Evolutionary conservation across 2,329 filamentous ascomycete genomes (phyloP).

Genomic region (Daldinia eschscholtzii): DNA sequence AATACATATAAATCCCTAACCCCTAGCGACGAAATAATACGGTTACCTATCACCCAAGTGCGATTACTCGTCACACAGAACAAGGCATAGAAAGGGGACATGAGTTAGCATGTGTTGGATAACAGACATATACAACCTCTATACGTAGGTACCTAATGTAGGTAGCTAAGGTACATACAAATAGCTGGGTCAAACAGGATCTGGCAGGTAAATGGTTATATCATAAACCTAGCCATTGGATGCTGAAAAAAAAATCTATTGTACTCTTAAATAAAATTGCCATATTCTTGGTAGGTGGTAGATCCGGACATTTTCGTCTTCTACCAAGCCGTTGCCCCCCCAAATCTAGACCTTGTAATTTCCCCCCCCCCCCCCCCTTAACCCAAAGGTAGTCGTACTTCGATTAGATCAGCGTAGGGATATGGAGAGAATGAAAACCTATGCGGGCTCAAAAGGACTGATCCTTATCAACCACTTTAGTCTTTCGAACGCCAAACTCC

Average conservation of each 20-base stretch:
- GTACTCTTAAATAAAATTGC: slow-evolving; percentile 26
- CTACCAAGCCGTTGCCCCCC: slow-evolving; percentile 15
- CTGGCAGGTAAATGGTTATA: background rate
- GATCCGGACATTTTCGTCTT: slow-evolving; percentile 32
- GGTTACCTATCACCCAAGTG: background rate
- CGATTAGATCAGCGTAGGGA: slow-evolving; percentile 31
- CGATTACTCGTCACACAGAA: background rate
- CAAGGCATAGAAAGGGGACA: background rate
- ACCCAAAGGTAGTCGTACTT: slow-evolving; percentile 24
- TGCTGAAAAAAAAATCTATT: slow-evolving; percentile 19
- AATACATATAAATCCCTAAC: too few species aligned
- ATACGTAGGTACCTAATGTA: background rate
- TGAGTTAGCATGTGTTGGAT: background rate
- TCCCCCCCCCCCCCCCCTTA: slow-evolving; percentile 14
- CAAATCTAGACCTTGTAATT: slow-evolving; percentile 36
- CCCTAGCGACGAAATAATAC: too few species aligned
- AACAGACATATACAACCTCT: slow-evolving; percentile 3
- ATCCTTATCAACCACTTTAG: slow-evolving; percentile 44
- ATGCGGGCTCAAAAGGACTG: slow-evolving; percentile 44
- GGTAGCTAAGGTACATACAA: background rate
- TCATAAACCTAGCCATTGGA: slow-evolving; percentile 8
- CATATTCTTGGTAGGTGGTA: slow-evolving; percentile 23
- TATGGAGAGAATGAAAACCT: slow-evolving; percentile 40
- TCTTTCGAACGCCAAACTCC: slow-evolving; percentile 53
- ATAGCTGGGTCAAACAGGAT: background rate